Percentiles rank a stretch among this genome's conserved stretches.
phyloP scores from a whole-genome alignment of 225 moss, liverwort and hornwort species.

The Straminergon stramineum region DNA sequence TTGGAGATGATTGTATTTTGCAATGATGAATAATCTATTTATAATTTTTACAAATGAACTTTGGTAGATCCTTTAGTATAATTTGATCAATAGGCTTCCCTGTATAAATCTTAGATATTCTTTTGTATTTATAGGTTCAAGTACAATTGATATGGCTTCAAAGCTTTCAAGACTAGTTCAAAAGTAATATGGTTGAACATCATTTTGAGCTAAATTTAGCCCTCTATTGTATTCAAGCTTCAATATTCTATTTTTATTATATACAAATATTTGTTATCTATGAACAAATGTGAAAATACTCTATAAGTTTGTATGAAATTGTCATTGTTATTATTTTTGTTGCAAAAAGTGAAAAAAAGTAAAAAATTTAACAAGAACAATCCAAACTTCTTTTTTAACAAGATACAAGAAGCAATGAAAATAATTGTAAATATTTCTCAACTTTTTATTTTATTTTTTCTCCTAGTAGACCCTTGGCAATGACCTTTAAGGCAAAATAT shows the following conservation, averaged over 20 bases:
- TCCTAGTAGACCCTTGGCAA: neutral
- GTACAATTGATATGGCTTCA: neutral
- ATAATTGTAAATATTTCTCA: neutral
- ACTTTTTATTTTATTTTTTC: neutral
- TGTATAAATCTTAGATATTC: fast-evolving
- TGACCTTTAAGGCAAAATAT: neutral
- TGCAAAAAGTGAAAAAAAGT: neutral
- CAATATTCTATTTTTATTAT: neutral
- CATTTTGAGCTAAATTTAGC: neutral
- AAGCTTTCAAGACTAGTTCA: neutral
- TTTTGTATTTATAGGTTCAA: neutral
- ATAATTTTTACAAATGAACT: neutral
- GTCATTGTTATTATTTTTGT: neutral
- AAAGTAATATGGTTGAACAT: neutral
- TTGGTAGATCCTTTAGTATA: neutral
- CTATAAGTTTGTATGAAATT: neutral
- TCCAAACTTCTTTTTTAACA: neutral
- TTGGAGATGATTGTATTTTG: neutral
- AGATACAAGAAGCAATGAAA: neutral
- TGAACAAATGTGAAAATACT: neutral
- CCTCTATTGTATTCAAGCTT: neutral
- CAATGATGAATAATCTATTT: neutral
- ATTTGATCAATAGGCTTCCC: neutral
- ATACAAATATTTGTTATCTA: neutral
- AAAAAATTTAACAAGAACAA: neutral